phyloP scores from a whole-genome alignment of 352 stramenopile genomes.

The Globisporangium canariense region DNA sequence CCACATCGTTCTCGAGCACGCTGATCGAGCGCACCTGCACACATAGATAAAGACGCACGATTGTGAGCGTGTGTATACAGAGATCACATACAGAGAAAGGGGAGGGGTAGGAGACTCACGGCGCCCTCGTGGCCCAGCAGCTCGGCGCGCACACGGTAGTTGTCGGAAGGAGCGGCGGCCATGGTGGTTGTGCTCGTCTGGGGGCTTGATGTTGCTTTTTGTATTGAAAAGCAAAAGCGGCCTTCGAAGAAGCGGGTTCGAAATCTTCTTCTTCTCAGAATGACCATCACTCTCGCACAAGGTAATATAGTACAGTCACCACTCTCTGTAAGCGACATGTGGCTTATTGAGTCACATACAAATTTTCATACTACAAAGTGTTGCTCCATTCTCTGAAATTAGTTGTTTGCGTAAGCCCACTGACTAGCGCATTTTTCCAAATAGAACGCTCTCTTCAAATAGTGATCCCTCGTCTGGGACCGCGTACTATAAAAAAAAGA shows the following conservation, averaged over 20 bases:
- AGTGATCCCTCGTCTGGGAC: background rate
- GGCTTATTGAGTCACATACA: no score
- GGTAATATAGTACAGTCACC: no score
- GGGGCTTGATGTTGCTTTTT: background rate
- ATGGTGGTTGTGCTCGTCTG: background rate
- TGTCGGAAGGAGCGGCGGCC: background rate
- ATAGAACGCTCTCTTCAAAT: no score
- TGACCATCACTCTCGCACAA: background rate
- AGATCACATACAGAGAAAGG: background rate
- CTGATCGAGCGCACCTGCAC: slow-evolving; percentile 60
- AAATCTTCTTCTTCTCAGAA: slow-evolving; percentile 6
- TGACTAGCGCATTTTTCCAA: no score
- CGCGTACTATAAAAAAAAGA: background rate
- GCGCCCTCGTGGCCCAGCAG: slow-evolving; percentile 74
- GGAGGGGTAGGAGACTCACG: slow-evolving; percentile 29
- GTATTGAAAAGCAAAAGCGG: background rate
- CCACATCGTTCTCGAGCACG: slow-evolving; percentile 38
- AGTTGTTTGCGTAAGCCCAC: no score
- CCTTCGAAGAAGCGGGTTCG: background rate
- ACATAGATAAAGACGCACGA: slow-evolving; percentile 4
- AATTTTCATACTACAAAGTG: no score
- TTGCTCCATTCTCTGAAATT: no score
- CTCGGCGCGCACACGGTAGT: slow-evolving; percentile 36
- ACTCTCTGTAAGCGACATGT: no score
- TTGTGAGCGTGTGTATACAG: slow-evolving; percentile 6